A percentile compares a stretch with the other conserved stretches of the same genome.
Conservation (phyloP, 768 basidiomycete species). For the Crucibulum laeve region DNA sequence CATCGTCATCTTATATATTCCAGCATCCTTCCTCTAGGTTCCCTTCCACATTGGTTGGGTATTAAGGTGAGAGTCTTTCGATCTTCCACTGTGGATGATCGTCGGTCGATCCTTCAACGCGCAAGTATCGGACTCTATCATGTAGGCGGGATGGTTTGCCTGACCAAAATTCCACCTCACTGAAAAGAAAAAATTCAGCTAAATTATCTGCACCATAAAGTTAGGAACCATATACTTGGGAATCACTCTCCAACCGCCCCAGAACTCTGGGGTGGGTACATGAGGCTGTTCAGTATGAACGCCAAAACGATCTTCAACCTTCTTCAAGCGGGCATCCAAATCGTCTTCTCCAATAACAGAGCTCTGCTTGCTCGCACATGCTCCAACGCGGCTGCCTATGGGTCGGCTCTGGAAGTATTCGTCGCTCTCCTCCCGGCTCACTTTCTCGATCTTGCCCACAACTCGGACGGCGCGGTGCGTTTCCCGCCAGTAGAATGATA, state of each 20-base stretch:
- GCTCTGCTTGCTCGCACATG: constrained; percentile 93
- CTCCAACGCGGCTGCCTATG: constrained; percentile 79
- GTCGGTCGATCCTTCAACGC: constrained; percentile 40
- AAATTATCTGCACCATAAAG: not conserved
- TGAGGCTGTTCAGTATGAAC: constrained; percentile 37
- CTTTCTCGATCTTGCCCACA: constrained; percentile 79
- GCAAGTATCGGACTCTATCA: constrained; percentile 79
- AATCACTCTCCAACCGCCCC: constrained; percentile 97
- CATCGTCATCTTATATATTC: not conserved
- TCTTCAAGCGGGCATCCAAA: constrained; percentile 55
- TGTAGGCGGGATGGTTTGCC: constrained; percentile 94
- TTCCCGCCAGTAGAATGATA: constrained; percentile 92
- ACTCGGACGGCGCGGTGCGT: constrained; percentile 78
- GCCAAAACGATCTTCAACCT: constrained; percentile 54
- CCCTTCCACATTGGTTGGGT: not conserved
- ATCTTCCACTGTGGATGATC: constrained; percentile 67
- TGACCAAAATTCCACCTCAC: constrained; percentile 97
- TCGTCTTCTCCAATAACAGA: constrained; percentile 69
- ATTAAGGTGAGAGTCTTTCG: constrained; percentile 73
- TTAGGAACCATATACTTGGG: constrained; percentile 58
- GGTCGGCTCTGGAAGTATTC: constrained; percentile 84
- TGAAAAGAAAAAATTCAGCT: constrained; percentile 24
- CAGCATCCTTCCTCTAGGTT: not conserved
- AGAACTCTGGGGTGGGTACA: constrained; percentile 82
- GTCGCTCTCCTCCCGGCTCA: constrained; percentile 67